These are phyloP conservation scores for Puccinia horiana DNA, from an alignment of 1,284 basidiomycete species.

Conservation along the genomic window DNA sequence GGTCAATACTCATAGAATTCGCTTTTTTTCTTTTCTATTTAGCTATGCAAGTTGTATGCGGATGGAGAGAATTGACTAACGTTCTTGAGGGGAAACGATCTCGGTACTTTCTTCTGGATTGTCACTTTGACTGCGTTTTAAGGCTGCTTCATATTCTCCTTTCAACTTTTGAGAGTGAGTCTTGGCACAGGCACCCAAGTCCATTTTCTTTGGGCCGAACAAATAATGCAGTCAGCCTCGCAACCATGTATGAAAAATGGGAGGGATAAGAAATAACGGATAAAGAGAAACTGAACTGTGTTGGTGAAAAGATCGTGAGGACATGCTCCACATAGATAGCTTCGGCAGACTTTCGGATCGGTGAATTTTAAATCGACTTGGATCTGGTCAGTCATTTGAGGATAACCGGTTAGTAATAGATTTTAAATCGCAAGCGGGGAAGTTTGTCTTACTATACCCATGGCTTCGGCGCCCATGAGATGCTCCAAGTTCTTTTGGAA, in stretches of 20 bases:
- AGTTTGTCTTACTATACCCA: constrained; percentile 69
- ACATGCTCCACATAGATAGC: constrained; percentile 96
- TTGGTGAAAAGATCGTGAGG: constrained; percentile 97
- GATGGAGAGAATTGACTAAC: constrained; percentile 15
- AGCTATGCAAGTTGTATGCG: not conserved
- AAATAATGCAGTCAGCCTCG: constrained; percentile 2
- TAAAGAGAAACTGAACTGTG: constrained; percentile 69
- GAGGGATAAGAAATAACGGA: not conserved
- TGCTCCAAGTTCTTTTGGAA: constrained; percentile 64
- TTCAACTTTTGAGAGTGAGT: constrained; percentile 93
- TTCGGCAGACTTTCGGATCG: constrained; percentile 98
- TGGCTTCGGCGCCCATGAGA: constrained; percentile 99
- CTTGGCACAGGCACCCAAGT: constrained; percentile 94
- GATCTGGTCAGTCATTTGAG: constrained; percentile 55
- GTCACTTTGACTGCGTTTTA: constrained; percentile 54
- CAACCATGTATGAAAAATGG: not conserved
- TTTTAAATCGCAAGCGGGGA: not conserved
- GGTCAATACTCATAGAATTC: not conserved
- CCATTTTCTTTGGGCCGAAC: constrained; percentile 81
- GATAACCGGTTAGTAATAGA: not conserved
- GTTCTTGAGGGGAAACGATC: constrained; percentile 40
- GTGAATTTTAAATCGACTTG: constrained; percentile 91
- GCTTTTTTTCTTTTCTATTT: not conserved
- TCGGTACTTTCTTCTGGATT: constrained; percentile 46
- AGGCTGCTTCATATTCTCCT: constrained; percentile 81